phyloP scores from a whole-genome alignment of 2,329 filamentous ascomycete genomes.

The Aspergillus thermomutatus region DNA sequence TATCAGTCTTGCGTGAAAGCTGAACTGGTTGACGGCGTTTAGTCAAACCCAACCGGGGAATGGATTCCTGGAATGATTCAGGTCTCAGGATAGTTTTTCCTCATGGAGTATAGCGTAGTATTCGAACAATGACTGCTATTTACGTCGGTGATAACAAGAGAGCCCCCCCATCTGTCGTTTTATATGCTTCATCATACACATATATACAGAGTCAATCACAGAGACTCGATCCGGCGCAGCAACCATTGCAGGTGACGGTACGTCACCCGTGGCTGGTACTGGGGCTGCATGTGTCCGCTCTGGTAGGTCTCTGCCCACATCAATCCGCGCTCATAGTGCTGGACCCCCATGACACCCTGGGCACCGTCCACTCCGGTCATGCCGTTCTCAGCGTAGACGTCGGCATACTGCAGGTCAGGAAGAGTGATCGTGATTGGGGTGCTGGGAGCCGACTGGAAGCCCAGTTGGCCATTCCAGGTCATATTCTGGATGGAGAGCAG shows the following conservation, averaged over 20 bases:
- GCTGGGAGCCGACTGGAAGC: conserved; percentile 67
- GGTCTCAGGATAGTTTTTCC: not conserved
- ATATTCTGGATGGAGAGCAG: conserved; percentile 76
- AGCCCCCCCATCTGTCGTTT: not conserved
- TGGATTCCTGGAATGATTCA: not conserved
- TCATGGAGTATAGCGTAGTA: not conserved
- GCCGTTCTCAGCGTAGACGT: conserved; percentile 52
- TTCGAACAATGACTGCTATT: not conserved
- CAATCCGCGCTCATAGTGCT: conserved; percentile 71
- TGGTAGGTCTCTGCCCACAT: conserved; percentile 57
- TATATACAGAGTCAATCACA: conserved; percentile 13
- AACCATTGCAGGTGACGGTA: conserved; percentile 61
- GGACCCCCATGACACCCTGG: conserved; percentile 65
- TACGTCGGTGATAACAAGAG: not conserved
- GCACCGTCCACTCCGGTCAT: conserved; percentile 63
- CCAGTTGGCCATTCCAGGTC: conserved; percentile 71
- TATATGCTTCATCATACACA: not conserved
- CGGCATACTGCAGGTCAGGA: conserved; percentile 55
- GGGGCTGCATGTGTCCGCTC: conserved; percentile 45
- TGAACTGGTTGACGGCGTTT: not conserved
- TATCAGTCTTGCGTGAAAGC: not conserved
- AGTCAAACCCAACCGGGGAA: not conserved
- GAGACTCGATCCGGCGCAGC: conserved; percentile 26
- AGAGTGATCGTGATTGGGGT: conserved; percentile 30
- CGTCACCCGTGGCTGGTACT: conserved; percentile 65